Base-by-base conservation (phyloP, 805 yeast species). In the Yamadazyma akitaensis region DNA sequence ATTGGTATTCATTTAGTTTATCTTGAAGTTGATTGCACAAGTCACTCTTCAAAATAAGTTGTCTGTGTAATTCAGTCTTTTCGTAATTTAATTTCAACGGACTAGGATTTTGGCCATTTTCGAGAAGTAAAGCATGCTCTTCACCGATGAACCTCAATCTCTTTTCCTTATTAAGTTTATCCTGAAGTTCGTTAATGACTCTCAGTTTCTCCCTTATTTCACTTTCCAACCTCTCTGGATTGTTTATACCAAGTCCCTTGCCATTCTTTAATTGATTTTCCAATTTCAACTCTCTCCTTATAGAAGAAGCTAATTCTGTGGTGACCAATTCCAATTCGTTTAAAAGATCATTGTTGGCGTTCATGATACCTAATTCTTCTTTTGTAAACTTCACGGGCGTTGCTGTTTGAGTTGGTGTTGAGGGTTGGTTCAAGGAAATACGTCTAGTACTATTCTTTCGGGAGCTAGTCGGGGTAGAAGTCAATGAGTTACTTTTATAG, bases 241-340 rank as follows among this genome's bases (percentile, higher is more conserved):
- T 69, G 3, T 26, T 40, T 11, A 25, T 33, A 16, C 24, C 14
- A 30, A 83, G 73, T 28, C 48, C 51, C 17, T 47, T 49, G 31
- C 53, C 42, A 36, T 37, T 37, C 34, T 62, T 61, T 24, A 80
- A 46, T 37, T 65, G 70, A 41, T 68, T 67, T 55, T 84, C 90
- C 38, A 86, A 59, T 16, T 69, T 60, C n/a, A 85, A 68, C 59
- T 87, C 95, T 35, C 94, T 68, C 44, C 79, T 76, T 39, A 86
- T 84, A 0, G 91, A 82, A 19, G 79, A 79, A 0, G 90, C 91
- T 42, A 87, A 68, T 56, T 86, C 95, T 21, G 78, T 76, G 0
- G 91, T 82, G 1, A 87, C 83, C 19, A 85, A 57, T 49, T 82
- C 84, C 35, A 87, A 63, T 57, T 86, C 92, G 46, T 76, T 73